phyloP scores from a whole-genome alignment of 495 filamentous ascomycete genomes.

The Penicillium subrubescens region DNA sequence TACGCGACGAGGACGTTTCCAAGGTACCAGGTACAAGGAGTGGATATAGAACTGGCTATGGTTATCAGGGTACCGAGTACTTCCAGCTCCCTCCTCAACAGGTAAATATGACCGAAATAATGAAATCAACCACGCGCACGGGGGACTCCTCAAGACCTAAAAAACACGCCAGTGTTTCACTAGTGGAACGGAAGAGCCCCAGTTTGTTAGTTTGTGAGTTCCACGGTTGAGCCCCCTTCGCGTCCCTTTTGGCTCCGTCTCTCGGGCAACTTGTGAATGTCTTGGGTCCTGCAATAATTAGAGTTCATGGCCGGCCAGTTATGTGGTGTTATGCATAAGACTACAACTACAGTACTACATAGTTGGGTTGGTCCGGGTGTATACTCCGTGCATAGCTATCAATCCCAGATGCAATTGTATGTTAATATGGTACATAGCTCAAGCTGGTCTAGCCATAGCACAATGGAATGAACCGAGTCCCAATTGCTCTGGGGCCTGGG shows the following conservation, averaged over 20 bases:
- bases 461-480: not conserved
- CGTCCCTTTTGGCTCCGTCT: slow-evolving; percentile 18
- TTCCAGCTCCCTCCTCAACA: not conserved
- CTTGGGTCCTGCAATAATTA: not conserved
- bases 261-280: slow-evolving; percentile 38
- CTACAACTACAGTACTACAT: not conserved
- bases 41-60: not conserved
- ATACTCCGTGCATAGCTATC: not conserved
- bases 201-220: slow-evolving; percentile 1
- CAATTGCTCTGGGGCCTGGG: not conserved
- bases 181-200: slow-evolving; percentile 15
- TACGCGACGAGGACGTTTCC: not conserved
- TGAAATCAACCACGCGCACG: slow-evolving; percentile 28
- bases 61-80: not conserved
- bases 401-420: not conserved
- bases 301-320: slow-evolving; percentile 1
- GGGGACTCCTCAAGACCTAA: not conserved
- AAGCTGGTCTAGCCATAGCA: not conserved
- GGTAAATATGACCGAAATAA: slow-evolving; percentile 11
- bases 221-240: slow-evolving; percentile 8
- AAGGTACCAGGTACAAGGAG: slow-evolving; percentile 3
- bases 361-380: not conserved
- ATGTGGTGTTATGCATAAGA: not conserved
- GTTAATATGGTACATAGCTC: slow-evolving; percentile 9
- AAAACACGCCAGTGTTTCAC: slow-evolving; percentile 50